Evolutionary conservation across 176 grass and related monocot genomes (phyloP).

Genomic region (Guadua angustifolia): DNA sequence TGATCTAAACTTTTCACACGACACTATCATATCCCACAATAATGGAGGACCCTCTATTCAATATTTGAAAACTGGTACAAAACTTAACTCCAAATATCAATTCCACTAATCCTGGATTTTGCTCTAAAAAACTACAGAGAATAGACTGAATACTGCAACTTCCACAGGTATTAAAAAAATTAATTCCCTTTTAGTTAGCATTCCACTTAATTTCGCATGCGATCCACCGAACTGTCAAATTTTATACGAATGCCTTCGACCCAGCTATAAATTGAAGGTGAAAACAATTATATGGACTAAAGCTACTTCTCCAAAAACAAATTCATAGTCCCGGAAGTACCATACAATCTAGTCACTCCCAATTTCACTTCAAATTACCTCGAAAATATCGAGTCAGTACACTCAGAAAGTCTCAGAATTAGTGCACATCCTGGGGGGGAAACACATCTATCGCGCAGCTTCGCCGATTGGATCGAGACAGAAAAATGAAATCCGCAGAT

Average conservation of each 20-base stretch:
- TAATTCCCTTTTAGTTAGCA: not conserved
- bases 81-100: slow-evolving; percentile 19
- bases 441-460: not conserved
- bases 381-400: not conserved
- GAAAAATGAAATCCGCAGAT: not conserved
- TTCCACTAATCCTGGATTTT: not conserved
- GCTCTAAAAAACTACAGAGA: not conserved
- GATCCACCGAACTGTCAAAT: not conserved
- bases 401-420: not conserved
- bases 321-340: not conserved
- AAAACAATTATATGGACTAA: not conserved
- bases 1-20: not conserved
- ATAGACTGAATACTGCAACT: not conserved
- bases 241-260: not conserved
- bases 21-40: not conserved
- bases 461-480: slow-evolving; percentile 9
- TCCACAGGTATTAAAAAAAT: not conserved
- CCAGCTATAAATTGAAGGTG: not conserved
- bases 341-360: not conserved
- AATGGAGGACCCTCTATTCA: not conserved
- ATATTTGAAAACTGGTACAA: not conserved
- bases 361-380: slow-evolving; percentile 25
- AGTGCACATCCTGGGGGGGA: not conserved
- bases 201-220: not conserved
- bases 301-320: not conserved